phyloP scores from a whole-genome alignment of 2,329 filamentous ascomycete genomes.

The Podosphaera aphanis region DNA sequence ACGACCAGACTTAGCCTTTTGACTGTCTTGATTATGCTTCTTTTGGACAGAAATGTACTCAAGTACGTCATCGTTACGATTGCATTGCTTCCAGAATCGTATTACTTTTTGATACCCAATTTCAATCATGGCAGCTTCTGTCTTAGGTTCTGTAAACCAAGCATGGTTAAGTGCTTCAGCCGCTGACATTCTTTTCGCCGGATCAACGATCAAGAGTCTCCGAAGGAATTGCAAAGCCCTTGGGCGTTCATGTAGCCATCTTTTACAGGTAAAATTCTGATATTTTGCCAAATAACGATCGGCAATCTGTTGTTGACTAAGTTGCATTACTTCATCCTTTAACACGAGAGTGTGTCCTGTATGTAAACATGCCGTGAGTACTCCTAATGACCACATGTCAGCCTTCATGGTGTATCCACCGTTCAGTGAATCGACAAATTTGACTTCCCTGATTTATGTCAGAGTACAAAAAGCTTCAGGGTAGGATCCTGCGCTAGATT shows the following conservation, averaged over 20 bases:
- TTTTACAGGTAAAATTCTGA: slow-evolving; percentile 1
- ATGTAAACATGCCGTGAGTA: slow-evolving; percentile 11
- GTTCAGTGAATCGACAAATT: slow-evolving; percentile 2
- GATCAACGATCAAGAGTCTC: slow-evolving; percentile 16
- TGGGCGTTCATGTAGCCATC: slow-evolving; percentile 5
- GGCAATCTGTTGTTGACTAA: slow-evolving; percentile 7
- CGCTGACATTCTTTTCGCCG: slow-evolving; percentile 16
- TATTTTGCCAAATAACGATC: slow-evolving; percentile 5
- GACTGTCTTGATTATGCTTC: background rate
- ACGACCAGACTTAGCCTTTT: background rate
- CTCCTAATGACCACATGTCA: slow-evolving; percentile 15
- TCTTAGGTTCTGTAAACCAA: slow-evolving; percentile 17
- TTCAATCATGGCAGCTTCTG: slow-evolving; percentile 9
- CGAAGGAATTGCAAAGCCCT: slow-evolving; percentile 14
- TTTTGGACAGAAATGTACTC: slow-evolving; percentile 7
- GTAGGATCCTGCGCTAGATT: background rate
- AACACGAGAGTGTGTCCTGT: slow-evolving; percentile 9
- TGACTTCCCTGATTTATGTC: slow-evolving; percentile 7
- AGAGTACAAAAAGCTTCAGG: background rate
- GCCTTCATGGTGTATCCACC: slow-evolving; percentile 13
- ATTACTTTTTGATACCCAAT: slow-evolving; percentile 9
- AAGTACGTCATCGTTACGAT: slow-evolving; percentile 6
- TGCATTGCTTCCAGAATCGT: slow-evolving; percentile 11
- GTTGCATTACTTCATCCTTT: slow-evolving; percentile 5
- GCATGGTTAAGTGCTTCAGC: slow-evolving; percentile 15